Evolutionary conservation across 805 yeast species (phyloP), one percentile per base, ranked within the genome.

Genomic region (Wickerhamomyces mucosus): DNA sequence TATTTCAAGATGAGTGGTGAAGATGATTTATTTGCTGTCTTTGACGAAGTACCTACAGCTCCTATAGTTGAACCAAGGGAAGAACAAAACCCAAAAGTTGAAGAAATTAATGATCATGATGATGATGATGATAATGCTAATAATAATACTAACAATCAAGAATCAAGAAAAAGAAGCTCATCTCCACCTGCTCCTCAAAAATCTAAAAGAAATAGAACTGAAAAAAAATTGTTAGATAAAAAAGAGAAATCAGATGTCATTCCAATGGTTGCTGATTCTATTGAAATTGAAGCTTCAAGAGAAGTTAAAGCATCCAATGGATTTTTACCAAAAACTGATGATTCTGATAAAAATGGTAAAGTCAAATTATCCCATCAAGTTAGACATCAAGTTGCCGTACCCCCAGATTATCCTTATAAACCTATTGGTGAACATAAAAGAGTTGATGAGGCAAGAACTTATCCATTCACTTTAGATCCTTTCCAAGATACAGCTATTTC

Each of bases 401-500:
- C 98, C 1, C 94, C 95, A 5, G 80, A 80, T 38, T 92, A 78
- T 51, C 80, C 88, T 29, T 89, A 92, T 51, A 65, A 65, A 11
- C 96, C 97, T 12, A 85, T 89, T 42, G 79, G 86, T 18, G 80
- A 85, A 42, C 97, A 92, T 55, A 78, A 78, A 50, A 71, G 95
- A 50, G 48, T 51, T 15, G 64, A 69, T 15, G 83, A 85, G 44
- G 98, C 97, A 3, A 69, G 96, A 45, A 75, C 80, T 0, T 92
- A 92, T 48, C 97, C 97, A 0, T 92, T 92, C 58, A 73, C 76
- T 0, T 67, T 92, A 43, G 99, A 92, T 69, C 96, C 98, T 19
- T 92, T 92, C 67, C 99, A 92, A 63, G 95, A 92, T 45, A 88
- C 95, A 14, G 82, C 97, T 12, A 79, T 92, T 40, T 86, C 95